Base-by-base conservation (phyloP, 208 protist species). In the Leishmania martiniquensis region DNA sequence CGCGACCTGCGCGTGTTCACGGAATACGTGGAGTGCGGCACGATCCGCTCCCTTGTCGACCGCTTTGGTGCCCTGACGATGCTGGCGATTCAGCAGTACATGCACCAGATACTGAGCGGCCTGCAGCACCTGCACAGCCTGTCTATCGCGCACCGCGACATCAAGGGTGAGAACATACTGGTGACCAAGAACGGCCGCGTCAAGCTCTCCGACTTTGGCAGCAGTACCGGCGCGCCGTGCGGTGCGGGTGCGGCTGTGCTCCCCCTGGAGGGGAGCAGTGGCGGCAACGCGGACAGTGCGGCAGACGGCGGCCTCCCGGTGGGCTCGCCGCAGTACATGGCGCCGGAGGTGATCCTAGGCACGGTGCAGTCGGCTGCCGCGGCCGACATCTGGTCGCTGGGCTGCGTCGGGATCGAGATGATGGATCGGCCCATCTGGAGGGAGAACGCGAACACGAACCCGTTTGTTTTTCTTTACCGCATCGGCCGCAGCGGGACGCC, bases 351-450 rank as follows among this genome's bases (percentile, higher is more conserved):
- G 37, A 88, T 93, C 57, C 78, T 89, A 65, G 85, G 87, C 42
- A 63, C 76, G 3, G 74, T 76, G 42, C 67, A 34, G 32, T 81
- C 70, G 5, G 37, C 45, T 32, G 49, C 78, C 9, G 78, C 88
- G 25, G 85, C 76, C 4, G 93, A 97, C 73, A 87, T 97, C 6
- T 96, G 93, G 93, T 84, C 87, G 3, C 39, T 97, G 3, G 93
- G 93, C 37, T 97, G 93, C 60, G 86, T 93, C 10, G 89, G 92
- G 3, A 92, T 96, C 72, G 91, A 96, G 73, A 94, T 96, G 90
- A 73, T 95, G 52, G 72, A 92, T 77, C 85, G 92, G 7, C 66
- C 65, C 1, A 84, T 93, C 39, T 93, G 87, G 89, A 51, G 67
- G 22, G 75, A 87, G 22, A 81, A 68, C 10, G 39, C 80, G 0